Evolutionary conservation across 208 protist genomes (phyloP).

Genomic region (Trichomonas gallinae): DNA sequence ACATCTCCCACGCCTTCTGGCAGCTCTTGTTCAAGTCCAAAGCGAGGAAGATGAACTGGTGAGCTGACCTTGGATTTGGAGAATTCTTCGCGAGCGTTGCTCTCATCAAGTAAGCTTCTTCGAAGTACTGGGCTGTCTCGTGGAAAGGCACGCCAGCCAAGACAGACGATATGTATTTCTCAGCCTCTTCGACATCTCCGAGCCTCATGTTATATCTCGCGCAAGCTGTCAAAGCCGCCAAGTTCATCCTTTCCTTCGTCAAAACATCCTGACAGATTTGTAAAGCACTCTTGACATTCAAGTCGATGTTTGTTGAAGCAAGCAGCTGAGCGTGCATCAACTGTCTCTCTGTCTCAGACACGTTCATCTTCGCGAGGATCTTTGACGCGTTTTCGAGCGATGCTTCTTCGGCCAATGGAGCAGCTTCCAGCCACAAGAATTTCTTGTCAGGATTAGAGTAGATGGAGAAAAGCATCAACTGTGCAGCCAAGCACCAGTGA

Average conservation of each 20-base stretch:
- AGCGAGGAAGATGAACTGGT: neutral
- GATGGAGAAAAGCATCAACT: neutral
- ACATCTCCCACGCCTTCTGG: neutral
- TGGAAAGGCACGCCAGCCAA: neutral
- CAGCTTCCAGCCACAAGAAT: neutral
- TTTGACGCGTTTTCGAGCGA: neutral
- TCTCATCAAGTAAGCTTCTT: constrained; percentile 18
- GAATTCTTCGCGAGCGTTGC: neutral
- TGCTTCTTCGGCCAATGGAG: neutral
- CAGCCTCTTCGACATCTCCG: neutral
- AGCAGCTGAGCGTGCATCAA: neutral
- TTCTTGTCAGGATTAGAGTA: neutral
- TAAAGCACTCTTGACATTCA: neutral
- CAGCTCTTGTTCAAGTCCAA: neutral
- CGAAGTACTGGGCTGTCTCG: neutral
- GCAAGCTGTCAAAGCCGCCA: neutral
- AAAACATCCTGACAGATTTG: neutral
- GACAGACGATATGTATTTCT: neutral
- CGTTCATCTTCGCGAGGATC: neutral
- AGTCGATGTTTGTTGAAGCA: neutral
- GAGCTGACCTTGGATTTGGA: neutral
- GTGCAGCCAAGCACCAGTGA: neutral
- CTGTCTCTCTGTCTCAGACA: neutral
- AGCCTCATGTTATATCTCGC: neutral
- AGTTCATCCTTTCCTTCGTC: neutral